These are phyloP conservation scores for Dactylellina drechsleri DNA, from an alignment of 2,329 filamentous ascomycete genomes.

Conservation along the genomic window DNA sequence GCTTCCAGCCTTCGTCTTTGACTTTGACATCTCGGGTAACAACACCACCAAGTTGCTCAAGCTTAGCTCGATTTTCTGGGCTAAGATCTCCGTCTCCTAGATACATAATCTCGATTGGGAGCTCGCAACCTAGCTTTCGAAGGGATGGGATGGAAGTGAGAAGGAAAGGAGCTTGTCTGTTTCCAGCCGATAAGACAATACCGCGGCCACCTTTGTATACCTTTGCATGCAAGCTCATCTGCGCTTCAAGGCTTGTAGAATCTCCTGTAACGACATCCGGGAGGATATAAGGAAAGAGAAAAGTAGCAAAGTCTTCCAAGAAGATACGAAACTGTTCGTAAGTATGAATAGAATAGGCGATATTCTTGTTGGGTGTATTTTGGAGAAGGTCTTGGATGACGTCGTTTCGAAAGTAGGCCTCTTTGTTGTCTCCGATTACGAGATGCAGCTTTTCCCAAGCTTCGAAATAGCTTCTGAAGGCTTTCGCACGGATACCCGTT, in stretches of 20 bases:
- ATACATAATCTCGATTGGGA: slow-evolving; percentile 63
- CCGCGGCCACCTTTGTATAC: slow-evolving; percentile 63
- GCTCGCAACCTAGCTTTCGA: slow-evolving; percentile 61
- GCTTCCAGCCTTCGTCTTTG: slow-evolving; percentile 63
- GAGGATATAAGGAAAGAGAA: slow-evolving; percentile 62
- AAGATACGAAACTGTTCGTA: slow-evolving; percentile 63
- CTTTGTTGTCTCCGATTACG: slow-evolving; percentile 57
- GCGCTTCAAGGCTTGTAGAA: slow-evolving; percentile 48
- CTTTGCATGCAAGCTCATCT: slow-evolving; percentile 63
- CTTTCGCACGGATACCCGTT: slow-evolving; percentile 61
- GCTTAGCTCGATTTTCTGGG: slow-evolving; percentile 62
- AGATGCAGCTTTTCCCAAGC: slow-evolving; percentile 62
- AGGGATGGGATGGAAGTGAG: slow-evolving; percentile 63
- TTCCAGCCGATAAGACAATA: slow-evolving; percentile 64
- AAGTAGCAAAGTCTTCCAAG: slow-evolving; percentile 61
- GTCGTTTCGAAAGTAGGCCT: slow-evolving; percentile 62
- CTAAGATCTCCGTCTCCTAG: slow-evolving; percentile 64
- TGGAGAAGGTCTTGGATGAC: slow-evolving; percentile 61
- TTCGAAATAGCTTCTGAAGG: slow-evolving; percentile 61
- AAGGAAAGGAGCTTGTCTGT: slow-evolving; percentile 63
- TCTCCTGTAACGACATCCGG: slow-evolving; percentile 60
- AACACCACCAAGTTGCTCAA: slow-evolving; percentile 64
- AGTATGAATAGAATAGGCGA: slow-evolving; percentile 60
- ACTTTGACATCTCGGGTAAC: slow-evolving; percentile 65
- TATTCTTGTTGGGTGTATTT: slow-evolving; percentile 28